phyloP scores from a whole-genome alignment of 1,139 yeast species.

The Hansenula lynferdii region DNA sequence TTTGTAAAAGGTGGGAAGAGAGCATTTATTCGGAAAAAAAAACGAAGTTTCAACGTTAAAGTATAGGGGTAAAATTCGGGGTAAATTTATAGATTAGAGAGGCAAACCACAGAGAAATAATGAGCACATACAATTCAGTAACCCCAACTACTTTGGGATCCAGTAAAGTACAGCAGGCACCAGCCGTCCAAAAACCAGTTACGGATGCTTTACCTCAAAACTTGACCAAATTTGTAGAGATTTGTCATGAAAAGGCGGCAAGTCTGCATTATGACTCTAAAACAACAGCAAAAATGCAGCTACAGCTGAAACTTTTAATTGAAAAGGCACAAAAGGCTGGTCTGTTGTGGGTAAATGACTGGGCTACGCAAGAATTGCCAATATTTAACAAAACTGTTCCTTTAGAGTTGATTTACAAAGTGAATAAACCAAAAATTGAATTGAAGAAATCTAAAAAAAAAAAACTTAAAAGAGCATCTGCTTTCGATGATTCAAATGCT shows the following conservation, averaged over 20 bases:
- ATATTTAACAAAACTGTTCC: conserved; percentile 27
- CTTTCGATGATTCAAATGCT: neutral
- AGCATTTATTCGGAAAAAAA: too few species aligned
- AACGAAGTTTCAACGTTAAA: too few species aligned
- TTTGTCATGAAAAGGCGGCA: conserved; percentile 36
- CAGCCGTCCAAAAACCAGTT: neutral
- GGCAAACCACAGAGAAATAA: neutral
- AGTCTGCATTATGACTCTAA: conserved; percentile 24
- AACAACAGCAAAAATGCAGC: conserved; percentile 33
- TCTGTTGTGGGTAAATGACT: conserved; percentile 50
- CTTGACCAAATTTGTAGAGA: conserved; percentile 40
- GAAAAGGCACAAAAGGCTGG: conserved; percentile 44
- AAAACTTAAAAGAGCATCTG: conserved; percentile 6
- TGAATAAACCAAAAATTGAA: conserved; percentile 6
- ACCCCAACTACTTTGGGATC: conserved; percentile 10
- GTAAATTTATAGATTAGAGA: too few species aligned
- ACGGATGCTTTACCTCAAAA: conserved; percentile 8
- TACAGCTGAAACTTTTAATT: conserved; percentile 43
- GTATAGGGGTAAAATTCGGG: too few species aligned
- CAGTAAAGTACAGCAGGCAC: conserved; percentile 1
- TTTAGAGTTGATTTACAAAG: conserved; percentile 19
- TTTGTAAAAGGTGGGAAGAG: too few species aligned
- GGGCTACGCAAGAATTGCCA: conserved; percentile 57
- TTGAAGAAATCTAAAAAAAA: conserved; percentile 8
- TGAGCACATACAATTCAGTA: conserved; percentile 14